These are phyloP conservation scores for Dictyostelium purpureum DNA, from an alignment of 78 protist genomes.

Conservation along the genomic window DNA sequence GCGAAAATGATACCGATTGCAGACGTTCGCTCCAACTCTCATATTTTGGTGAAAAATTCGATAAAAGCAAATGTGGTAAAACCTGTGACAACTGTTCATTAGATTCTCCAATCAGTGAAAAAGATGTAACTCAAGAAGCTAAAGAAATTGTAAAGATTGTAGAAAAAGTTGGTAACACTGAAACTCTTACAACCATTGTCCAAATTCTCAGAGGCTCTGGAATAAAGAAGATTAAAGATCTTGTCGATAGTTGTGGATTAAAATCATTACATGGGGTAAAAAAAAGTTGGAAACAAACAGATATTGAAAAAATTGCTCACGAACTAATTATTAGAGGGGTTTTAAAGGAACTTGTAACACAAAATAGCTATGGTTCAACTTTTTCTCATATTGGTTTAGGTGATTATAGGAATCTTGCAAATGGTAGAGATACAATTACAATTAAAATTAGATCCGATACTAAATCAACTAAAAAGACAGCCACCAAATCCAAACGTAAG, in stretches of 20 bases:
- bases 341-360: background rate
- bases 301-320: constrained; percentile 3
- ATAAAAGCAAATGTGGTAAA: constrained; percentile 14
- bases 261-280: background rate
- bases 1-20: constrained; percentile 85
- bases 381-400: background rate
- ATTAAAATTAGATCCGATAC: background rate
- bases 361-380: constrained; percentile 16
- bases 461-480: background rate
- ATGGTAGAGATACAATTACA: too few species aligned
- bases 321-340: background rate
- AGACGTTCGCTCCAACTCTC: constrained; percentile 68
- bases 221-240: background rate
- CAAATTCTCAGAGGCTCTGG: constrained; percentile 31
- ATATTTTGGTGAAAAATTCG: constrained; percentile 77
- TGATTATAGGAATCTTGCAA: too few species aligned
- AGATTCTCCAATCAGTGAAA: background rate
- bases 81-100: constrained; percentile 82
- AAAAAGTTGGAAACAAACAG: background rate
- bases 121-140: constrained; percentile 42
- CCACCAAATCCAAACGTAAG: background rate
- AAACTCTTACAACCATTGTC: background rate
- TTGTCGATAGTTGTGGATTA: background rate
- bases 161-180: background rate
- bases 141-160: background rate